Evolutionary conservation across 106 monocot species (phyloP), one percentile per base, ranked within the genome.

Genomic region (Allium fistulosum): DNA sequence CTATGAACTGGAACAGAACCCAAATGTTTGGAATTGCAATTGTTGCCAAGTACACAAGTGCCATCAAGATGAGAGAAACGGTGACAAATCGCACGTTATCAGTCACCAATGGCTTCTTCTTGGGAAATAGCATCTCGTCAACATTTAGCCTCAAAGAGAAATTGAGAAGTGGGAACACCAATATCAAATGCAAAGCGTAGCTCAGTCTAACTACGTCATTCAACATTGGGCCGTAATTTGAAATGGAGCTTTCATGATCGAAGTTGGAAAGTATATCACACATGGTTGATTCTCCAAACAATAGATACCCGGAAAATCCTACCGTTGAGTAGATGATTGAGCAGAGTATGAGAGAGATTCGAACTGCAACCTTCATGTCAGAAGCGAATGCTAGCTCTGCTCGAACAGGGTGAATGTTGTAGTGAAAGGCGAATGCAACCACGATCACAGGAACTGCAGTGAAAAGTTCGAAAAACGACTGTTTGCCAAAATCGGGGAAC

Each of bases 381-480:
- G 96, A 88, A 18, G 76, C 55, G 11, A 69, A 82, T 16, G 69
- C 67, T 17, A 96, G 63, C 73, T 96, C 92, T 0, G 83, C 78
- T 9, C 82, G 46, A 63, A 96, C 87, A 5, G 96, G 92, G 65
- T 96, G 96, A 15, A 96, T 92, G 17, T 96, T 96, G 85, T 92
- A 96, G 75, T 92, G 96, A 83, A 96, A 96, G 52, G 96, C 92
- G 88, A 92, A 96, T 45, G 96, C 86, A 13, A 88, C 74, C 61
- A 96, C 92, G 28, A 96, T 78, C 69, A 96, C 88, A 0, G 96
- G 96, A 59, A 92, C 76, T 8, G 96, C 86, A 51, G 91, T 92
- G 80, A 96, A 88, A 52, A 96, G 82, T 53, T 96, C 83, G 59
- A 86, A 82, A 17, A 83, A 83, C 17, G 88, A 72, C 0, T 79